phyloP scores from a whole-genome alignment of 2,329 filamentous ascomycete species.

The Colletotrichum ledebouriae region DNA sequence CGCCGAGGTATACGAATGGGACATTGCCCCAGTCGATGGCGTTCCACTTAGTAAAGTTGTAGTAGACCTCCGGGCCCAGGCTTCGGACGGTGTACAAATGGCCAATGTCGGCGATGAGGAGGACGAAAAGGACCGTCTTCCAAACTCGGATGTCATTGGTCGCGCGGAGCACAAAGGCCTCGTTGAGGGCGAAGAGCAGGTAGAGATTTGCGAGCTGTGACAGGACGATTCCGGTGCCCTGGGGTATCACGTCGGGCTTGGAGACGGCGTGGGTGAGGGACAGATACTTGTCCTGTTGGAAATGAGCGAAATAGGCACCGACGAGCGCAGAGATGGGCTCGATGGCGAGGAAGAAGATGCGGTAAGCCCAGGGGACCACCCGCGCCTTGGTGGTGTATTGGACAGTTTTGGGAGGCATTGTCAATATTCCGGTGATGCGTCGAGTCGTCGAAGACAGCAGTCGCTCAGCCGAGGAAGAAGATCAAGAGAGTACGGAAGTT shows the following conservation, averaged over 20 bases:
- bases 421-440: neutral
- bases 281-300: slow-evolving; percentile 70
- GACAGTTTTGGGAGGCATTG: slow-evolving; percentile 44
- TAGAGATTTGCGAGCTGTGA: slow-evolving; percentile 85
- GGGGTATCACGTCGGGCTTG: slow-evolving; percentile 63
- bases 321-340: slow-evolving; percentile 71
- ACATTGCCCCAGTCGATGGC: slow-evolving; percentile 77
- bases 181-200: slow-evolving; percentile 81
- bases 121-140: slow-evolving; percentile 73
- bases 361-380: slow-evolving; percentile 72
- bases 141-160: slow-evolving; percentile 79
- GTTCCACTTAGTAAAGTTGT: slow-evolving; percentile 73
- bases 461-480: neutral
- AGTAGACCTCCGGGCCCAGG: slow-evolving; percentile 74
- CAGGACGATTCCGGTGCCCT: slow-evolving; percentile 75
- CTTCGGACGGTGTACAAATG: slow-evolving; percentile 76
- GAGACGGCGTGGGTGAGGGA: slow-evolving; percentile 70
- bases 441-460: neutral
- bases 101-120: slow-evolving; percentile 82
- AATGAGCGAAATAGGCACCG: slow-evolving; percentile 66
- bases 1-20: slow-evolving; percentile 77
- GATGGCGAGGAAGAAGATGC: slow-evolving; percentile 80
- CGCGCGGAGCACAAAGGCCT: slow-evolving; percentile 79
- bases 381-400: slow-evolving; percentile 50
- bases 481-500: neutral